These are phyloP conservation scores for Ceratobasidium sp. DNA, from an alignment of 1,284 basidiomycete genomes.

Conservation along the genomic window DNA sequence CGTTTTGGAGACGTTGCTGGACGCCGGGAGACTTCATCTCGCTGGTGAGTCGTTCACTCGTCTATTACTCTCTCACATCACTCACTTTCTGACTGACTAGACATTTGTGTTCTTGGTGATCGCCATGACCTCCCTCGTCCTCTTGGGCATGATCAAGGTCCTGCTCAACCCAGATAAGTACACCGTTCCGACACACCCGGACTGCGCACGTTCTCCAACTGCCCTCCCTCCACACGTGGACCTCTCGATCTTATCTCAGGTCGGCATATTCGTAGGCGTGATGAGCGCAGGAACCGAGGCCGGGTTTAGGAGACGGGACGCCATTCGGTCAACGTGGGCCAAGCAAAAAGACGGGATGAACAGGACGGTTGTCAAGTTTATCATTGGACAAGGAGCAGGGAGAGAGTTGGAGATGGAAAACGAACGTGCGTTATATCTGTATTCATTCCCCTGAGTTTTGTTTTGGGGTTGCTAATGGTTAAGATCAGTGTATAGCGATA, in stretches of 20 bases:
- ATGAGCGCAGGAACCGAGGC: constrained; percentile 85
- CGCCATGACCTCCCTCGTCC: not conserved
- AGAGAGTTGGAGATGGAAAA: constrained; percentile 82
- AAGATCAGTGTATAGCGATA: constrained; percentile 85
- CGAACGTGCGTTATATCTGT: constrained; percentile 76
- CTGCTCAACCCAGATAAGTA: constrained; percentile 7
- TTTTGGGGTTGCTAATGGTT: constrained; percentile 17
- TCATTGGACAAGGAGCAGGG: constrained; percentile 89
- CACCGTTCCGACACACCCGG: constrained; percentile 87
- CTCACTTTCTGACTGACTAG: not conserved
- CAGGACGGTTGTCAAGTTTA: constrained; percentile 90
- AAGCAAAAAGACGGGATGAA: constrained; percentile 76
- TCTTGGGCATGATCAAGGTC: not conserved
- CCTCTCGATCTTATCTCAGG: constrained; percentile 84
- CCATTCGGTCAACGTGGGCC: constrained; percentile 91
- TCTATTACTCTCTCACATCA: not conserved
- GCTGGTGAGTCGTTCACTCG: not conserved
- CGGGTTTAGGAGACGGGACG: constrained; percentile 85
- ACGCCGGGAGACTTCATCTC: constrained; percentile 1
- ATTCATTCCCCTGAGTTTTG: constrained; percentile 54
- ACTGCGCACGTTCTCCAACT: constrained; percentile 73
- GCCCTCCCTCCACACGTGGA: constrained; percentile 63
- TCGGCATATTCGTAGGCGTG: constrained; percentile 90
- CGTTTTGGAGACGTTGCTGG: not conserved
- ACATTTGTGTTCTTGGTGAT: not conserved